These are phyloP conservation scores for Hypericum perforatum DNA, from an alignment of 345 rosid species.

Conservation along the genomic window DNA sequence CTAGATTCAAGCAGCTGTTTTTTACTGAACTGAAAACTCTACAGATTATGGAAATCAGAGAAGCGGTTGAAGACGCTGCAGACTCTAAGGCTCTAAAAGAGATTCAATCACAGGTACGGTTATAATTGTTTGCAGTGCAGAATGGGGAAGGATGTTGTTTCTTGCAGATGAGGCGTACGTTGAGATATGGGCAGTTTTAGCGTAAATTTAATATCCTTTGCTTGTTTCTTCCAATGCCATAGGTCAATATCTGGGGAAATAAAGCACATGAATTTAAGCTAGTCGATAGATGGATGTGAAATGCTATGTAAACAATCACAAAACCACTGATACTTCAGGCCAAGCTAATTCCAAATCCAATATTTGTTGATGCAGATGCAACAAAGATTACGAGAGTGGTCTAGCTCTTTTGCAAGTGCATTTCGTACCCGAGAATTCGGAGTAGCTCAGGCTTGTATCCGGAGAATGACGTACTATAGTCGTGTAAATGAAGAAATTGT, in stretches of 20 bases:
- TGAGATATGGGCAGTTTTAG: too few relatives aligned
- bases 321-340: too few relatives aligned
- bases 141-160: too few relatives aligned
- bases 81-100: conserved; percentile 44
- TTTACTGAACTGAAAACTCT: background rate
- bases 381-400: conserved; percentile 57
- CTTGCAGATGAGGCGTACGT: too few relatives aligned
- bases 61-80: conserved; percentile 72
- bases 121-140: background rate
- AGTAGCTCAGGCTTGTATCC: conserved; percentile 57
- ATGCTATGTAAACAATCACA: too few relatives aligned
- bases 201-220: too few relatives aligned
- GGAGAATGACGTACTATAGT: conserved; percentile 79
- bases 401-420: conserved; percentile 46
- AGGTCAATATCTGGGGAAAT: too few relatives aligned
- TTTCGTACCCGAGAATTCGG: conserved; percentile 43
- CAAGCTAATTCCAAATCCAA: too few relatives aligned
- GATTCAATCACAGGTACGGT: conserved; percentile 50
- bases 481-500: conserved; percentile 70
- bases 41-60: conserved; percentile 91
- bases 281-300: too few relatives aligned
- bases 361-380: conserved; percentile 37
- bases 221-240: too few relatives aligned
- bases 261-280: too few relatives aligned
- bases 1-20: background rate